Base-by-base conservation (phyloP, 2,329 filamentous ascomycete species). In the Davidsoniella australis region DNA sequence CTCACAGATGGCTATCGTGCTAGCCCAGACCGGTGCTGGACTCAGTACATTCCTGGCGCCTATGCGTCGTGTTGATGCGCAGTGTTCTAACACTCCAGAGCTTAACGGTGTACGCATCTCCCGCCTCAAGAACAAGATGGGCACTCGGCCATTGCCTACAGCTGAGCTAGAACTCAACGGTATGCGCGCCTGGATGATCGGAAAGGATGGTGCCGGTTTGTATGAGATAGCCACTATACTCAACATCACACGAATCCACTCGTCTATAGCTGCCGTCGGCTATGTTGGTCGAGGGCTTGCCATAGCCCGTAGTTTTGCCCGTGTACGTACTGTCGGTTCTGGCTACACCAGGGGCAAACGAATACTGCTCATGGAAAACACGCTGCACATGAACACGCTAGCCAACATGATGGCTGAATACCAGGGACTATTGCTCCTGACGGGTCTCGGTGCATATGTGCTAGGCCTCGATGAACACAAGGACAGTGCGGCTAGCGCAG, bases 71-170 rank as follows among this genome's bases (percentile, higher is more conserved):
- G 56, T 64, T 42, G 59, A 65, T 39, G 26, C 26, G 26, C 26
- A 8, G 6, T 29, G 26, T 29, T 58, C 62, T 1, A 38, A 53
- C 7, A 63, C 62, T 5, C 62, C 66, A 2, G 69, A 73, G 47
- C 67, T 80, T 9, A 86, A 86, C 57, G 81, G 82, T 2, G 67
- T 86, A 7, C 67, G 67, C 7, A 82, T 85, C 54, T 75, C 80
- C 51, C 70, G 81, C 0, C 65, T 87, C 14, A 86, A 87, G 63
- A 74, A 75, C 60, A 87, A 86, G 58, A 68, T 83, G 2, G 82
- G 82, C 23, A 86, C 81, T 0, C 74, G 74, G 43, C 69, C 77
- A 0, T 65, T 87, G 0, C 81, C 82, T 0, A 86, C 82, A 0
- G 82, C 81, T 0, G 82, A 87, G 60, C 69, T 87, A 0, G 78